Base-by-base conservation (phyloP, 345 rosid genomes). In the Carallia brachiata region DNA sequence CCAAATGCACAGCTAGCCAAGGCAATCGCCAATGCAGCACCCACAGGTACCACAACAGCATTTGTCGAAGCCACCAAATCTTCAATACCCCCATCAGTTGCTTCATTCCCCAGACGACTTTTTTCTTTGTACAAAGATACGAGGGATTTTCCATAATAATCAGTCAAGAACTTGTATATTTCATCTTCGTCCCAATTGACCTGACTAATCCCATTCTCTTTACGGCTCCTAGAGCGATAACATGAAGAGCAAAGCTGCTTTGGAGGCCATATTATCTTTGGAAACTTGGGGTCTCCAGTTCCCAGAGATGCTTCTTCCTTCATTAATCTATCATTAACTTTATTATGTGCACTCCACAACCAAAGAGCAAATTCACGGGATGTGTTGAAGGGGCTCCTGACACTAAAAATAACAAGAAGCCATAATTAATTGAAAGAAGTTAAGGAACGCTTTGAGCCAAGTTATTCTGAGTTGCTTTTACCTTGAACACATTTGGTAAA, bases 1-100 rank as follows among this genome's bases (percentile, higher is more conserved):
- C 99, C 98, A 39, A 95, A 92, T 37, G 92, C 98, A 75, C 98
- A 90, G 87, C 99, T 95, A 53, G 97, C 97, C 44, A 95, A 80
- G 36, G 98, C 98, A 70, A 95, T 89, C 7, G 99, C 99, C 82
- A 95, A 80, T 27, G 99, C 99, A 63, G 99, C 97, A 62, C 98
- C 99, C 19, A 90, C 79, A 4, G 97, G 99, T 71, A 92, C 98
- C 63, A 88, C 94, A 10, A 95, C 78, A 9, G 97, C 96, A 71
- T 83, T 90, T 18, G 86, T 86, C 12, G 97, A 79, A 28, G 79
- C 82, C 32, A 79, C 86, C 75, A 78, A 72, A 36, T 95, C 92
- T 70, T 89, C 98, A 23, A 77, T 65, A 68, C 78, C 78, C 44
- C 71, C 80, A 59, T 67, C 74, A 7, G 66, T 77, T 30, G 68